Conservation (phyloP, 257 asterid genomes). For the Vinca minor region DNA sequence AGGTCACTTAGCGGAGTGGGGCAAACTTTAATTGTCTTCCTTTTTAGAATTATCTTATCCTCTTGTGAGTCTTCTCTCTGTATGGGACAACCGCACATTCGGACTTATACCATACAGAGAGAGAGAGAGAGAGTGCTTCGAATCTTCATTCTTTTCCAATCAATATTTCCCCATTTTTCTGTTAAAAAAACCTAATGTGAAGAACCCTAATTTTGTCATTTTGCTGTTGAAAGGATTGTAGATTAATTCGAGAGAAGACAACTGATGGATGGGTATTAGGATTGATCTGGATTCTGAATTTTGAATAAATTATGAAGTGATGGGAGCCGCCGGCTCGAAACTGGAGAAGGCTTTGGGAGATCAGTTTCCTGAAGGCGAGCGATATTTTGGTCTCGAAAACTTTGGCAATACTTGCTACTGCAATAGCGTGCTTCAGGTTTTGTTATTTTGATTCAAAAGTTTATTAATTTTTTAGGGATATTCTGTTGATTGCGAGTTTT, state of each 20-base stretch:
- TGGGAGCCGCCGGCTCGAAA: constrained; percentile 39
- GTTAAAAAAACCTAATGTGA: too few relatives aligned
- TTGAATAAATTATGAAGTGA: constrained; percentile 18
- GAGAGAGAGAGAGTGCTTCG: too few relatives aligned
- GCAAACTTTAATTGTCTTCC: too few relatives aligned
- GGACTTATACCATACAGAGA: too few relatives aligned
- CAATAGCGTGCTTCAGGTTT: constrained; percentile 37
- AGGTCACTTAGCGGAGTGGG: too few relatives aligned
- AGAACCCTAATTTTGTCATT: background rate
- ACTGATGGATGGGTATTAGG: constrained; percentile 4
- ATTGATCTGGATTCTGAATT: constrained; percentile 6
- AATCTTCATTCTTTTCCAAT: too few relatives aligned
- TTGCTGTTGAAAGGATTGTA: too few relatives aligned
- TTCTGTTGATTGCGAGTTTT: background rate
- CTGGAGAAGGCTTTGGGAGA: constrained; percentile 38
- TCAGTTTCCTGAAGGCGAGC: constrained; percentile 40
- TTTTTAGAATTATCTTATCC: too few relatives aligned
- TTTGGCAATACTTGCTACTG: constrained; percentile 42
- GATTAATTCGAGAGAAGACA: background rate
- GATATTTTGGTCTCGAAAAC: constrained; percentile 38
- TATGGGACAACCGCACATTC: too few relatives aligned
- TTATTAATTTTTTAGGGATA: background rate
- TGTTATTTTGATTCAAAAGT: background rate
- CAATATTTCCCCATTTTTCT: too few relatives aligned
- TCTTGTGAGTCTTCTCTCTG: too few relatives aligned